Percentiles rank a stretch among this genome's conserved stretches.
Conservation (phyloP, 495 filamentous ascomycete genomes). For the Parmelia sp. region DNA sequence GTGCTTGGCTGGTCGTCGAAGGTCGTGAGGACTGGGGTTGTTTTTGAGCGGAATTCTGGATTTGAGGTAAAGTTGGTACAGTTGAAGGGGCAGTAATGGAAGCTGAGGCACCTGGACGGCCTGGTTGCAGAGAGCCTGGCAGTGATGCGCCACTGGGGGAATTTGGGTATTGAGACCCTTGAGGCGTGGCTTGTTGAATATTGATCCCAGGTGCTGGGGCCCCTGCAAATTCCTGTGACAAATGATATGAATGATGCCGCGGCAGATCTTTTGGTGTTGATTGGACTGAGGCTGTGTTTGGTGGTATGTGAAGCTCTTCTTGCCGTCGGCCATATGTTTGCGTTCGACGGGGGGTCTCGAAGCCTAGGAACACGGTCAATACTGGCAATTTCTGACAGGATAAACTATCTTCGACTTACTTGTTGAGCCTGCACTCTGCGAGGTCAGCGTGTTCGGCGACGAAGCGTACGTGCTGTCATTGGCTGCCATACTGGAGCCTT, state of each 20-base stretch:
- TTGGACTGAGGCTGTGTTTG: constrained; percentile 43
- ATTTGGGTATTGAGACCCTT: constrained; percentile 51
- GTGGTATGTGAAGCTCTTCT: constrained; percentile 75
- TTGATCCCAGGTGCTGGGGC: constrained; percentile 55
- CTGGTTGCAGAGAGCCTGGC: constrained; percentile 69
- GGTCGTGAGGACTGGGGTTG: constrained; percentile 64
- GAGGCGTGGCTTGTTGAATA: constrained; percentile 57
- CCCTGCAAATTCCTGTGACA: constrained; percentile 46
- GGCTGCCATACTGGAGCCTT: constrained; percentile 3
- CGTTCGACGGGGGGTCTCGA: constrained; percentile 50
- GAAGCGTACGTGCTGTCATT: constrained; percentile 9
- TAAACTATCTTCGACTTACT: constrained; percentile 9
- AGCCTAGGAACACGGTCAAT: constrained; percentile 45
- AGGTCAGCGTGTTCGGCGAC: background rate
- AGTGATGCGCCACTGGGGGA: constrained; percentile 38
- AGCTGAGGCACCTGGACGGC: constrained; percentile 59
- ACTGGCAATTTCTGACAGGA: constrained; percentile 24
- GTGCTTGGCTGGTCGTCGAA: constrained; percentile 57
- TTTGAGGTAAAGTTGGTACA: constrained; percentile 63
- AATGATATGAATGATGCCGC: constrained; percentile 45
- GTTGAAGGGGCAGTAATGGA: constrained; percentile 64
- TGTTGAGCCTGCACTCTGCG: constrained; percentile 13
- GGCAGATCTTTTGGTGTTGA: constrained; percentile 36
- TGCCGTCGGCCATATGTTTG: constrained; percentile 47
- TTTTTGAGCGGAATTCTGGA: constrained; percentile 46